Evolutionary conservation across 2,329 filamentous ascomycete species (phyloP).

Genomic region (Lasiodiplodia citricola): DNA sequence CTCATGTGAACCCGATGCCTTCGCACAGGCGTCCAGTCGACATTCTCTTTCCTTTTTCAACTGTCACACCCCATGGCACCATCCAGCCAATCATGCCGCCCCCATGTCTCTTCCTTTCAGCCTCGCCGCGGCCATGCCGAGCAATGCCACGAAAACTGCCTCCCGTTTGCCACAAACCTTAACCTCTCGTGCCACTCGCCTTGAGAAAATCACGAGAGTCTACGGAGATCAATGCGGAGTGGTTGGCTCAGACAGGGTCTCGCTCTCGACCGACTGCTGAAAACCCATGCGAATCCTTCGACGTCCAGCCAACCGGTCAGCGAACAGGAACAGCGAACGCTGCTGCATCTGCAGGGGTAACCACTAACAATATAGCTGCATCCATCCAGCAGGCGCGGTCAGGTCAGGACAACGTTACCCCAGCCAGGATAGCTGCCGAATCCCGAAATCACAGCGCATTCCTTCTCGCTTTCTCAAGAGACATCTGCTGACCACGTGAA

Average conservation of each 20-base stretch:
- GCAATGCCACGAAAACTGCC: constrained; percentile 2
- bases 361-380: not conserved
- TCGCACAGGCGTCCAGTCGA: not conserved
- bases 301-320: not conserved
- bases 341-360: not conserved
- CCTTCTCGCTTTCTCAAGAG: not conserved
- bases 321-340: not conserved
- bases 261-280: not conserved
- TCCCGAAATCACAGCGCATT: not conserved
- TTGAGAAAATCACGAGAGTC: not conserved
- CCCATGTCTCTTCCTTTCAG: not conserved
- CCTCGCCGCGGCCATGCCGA: not conserved
- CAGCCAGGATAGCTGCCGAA: not conserved
- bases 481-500: constrained; percentile 5
- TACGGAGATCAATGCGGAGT: not conserved
- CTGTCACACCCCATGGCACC: not conserved
- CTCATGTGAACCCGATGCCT: not conserved
- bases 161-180: constrained; percentile 16
- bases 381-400: not conserved
- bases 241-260: not conserved
- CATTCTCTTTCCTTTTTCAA: not conserved
- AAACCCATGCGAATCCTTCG: not conserved
- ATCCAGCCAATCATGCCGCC: not conserved
- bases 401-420: not conserved
- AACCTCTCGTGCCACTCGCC: not conserved